Evolutionary conservation across 1,284 basidiomycete species (phyloP).

Genomic region (Wolfiporia cocos): DNA sequence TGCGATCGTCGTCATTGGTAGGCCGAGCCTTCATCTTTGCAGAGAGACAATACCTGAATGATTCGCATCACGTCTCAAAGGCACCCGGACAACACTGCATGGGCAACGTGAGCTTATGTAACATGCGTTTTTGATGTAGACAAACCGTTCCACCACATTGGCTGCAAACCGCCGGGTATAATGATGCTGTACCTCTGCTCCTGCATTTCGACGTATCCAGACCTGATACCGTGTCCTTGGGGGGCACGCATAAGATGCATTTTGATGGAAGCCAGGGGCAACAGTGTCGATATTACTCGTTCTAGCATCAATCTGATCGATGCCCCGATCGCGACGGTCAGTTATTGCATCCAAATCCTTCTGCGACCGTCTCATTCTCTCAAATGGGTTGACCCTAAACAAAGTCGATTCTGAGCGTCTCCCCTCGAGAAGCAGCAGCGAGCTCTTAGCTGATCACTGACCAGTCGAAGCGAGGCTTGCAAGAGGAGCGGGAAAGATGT

Average conservation of each 20-base stretch:
- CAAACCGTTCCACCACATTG: constrained; percentile 47
- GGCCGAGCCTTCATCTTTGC: too few species aligned
- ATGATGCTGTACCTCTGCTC: constrained; percentile 35
- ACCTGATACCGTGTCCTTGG: constrained; percentile 55
- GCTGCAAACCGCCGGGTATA: constrained; percentile 39
- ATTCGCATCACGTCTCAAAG: constrained; percentile 38
- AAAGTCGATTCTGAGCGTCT: background rate
- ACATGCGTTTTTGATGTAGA: too few species aligned
- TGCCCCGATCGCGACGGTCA: constrained; percentile 31
- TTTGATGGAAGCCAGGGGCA: constrained; percentile 41
- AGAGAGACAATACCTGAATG: constrained; percentile 34
- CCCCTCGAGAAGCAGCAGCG: background rate
- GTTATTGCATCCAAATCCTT: constrained; percentile 27
- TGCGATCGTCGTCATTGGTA: too few species aligned
- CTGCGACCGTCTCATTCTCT: constrained; percentile 24
- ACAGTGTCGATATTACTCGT: background rate
- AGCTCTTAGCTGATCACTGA: constrained; percentile 17
- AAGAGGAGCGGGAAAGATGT: constrained; percentile 33
- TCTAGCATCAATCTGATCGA: constrained; percentile 36
- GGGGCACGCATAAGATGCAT: constrained; percentile 34
- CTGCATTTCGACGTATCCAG: constrained; percentile 36
- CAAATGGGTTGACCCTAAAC: constrained; percentile 47
- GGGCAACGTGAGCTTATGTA: too few species aligned
- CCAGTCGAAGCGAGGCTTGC: constrained; percentile 61
- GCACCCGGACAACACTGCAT: constrained; percentile 48